Conservation (phyloP, 352 stramenopile genomes). For the Phytophthora agathidicida region DNA sequence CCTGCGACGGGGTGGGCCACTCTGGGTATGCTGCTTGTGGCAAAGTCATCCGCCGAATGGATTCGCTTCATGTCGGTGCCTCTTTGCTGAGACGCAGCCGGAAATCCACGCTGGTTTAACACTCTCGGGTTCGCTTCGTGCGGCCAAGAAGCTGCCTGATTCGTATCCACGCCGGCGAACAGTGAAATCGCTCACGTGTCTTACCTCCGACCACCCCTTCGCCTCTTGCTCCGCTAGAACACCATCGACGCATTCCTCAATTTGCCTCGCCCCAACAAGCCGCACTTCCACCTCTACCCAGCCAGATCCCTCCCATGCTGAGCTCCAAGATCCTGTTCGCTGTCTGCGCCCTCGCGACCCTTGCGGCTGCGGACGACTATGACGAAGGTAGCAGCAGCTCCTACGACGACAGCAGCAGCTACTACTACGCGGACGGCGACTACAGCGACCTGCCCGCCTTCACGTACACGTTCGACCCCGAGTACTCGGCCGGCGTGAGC, state of each 20-base stretch:
- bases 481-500: slow-evolving; percentile 42
- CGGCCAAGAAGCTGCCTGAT: slow-evolving; percentile 8
- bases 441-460: slow-evolving; percentile 23
- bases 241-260: slow-evolving; percentile 21
- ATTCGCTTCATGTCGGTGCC: slow-evolving; percentile 1
- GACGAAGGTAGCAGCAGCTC: slow-evolving; percentile 8
- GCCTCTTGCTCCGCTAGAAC: no score
- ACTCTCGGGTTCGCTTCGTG: neutral
- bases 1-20: slow-evolving; percentile 26
- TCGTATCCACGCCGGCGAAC: slow-evolving; percentile 9
- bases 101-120: slow-evolving; percentile 13
- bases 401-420: slow-evolving; percentile 2
- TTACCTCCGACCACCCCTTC: neutral
- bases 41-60: slow-evolving; percentile 40
- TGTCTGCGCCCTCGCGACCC: slow-evolving; percentile 15
- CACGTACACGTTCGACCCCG: slow-evolving; percentile 53
- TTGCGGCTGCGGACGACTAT: slow-evolving; percentile 10
- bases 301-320: slow-evolving; percentile 27
- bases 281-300: neutral
- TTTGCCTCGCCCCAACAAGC: slow-evolving; percentile 17
- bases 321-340: slow-evolving; percentile 28
- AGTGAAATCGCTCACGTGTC: neutral
- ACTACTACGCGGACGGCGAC: slow-evolving; percentile 3
- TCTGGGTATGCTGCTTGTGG: slow-evolving; percentile 21
- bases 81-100: slow-evolving; percentile 5